Conservation (phyloP, 148 eudicot species). For the Talinum fruticosum region DNA sequence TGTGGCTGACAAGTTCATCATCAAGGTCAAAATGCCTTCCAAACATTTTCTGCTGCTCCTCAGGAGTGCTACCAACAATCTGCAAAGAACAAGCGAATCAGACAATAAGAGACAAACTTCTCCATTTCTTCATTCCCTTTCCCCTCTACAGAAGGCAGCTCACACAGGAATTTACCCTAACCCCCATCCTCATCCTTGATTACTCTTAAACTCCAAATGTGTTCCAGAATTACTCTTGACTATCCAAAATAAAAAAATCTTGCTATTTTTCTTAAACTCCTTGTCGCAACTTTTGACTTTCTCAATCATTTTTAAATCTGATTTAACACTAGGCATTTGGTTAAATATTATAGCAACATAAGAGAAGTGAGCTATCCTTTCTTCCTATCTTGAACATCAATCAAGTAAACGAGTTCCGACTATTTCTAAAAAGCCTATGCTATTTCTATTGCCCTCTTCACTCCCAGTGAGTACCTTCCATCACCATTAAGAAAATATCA, state of each 20-base stretch:
- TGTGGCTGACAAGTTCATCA: constrained; percentile 92
- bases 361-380: not conserved
- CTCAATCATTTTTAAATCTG: not conserved
- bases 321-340: not conserved
- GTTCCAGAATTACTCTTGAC: not conserved
- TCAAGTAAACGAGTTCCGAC: not conserved
- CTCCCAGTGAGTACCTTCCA: not conserved
- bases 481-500: constrained; percentile 1
- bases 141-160: not conserved
- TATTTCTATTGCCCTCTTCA: not conserved
- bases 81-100: constrained; percentile 22
- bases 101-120: not conserved
- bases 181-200: not conserved
- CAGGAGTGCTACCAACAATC: constrained; percentile 73
- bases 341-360: not conserved
- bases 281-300: not conserved
- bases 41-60: constrained; percentile 88
- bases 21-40: constrained; percentile 88
- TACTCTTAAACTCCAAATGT: not conserved
- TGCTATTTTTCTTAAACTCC: not conserved
- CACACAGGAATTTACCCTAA: not conserved
- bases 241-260: not conserved
- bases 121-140: not conserved
- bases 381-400: not conserved
- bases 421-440: not conserved